Conservation (phyloP, 139 green algal genomes). For the Picochlorum sp. region DNA sequence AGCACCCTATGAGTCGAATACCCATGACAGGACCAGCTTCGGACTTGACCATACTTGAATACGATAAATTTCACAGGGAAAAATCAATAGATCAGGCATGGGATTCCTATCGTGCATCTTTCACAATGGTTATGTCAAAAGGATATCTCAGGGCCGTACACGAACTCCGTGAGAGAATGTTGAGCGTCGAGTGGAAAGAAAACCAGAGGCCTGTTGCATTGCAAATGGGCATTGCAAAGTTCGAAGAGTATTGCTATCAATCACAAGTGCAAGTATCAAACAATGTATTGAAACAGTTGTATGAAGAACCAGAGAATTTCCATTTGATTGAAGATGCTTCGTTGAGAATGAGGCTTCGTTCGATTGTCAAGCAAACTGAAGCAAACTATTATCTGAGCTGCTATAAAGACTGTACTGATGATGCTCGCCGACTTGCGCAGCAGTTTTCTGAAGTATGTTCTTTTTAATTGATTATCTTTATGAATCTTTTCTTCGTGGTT, state of each 20-base stretch:
- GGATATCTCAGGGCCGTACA: constrained; percentile 17
- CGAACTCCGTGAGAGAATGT: constrained; percentile 6
- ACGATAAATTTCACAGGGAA: too few species aligned
- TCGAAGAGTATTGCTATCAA: constrained; percentile 13
- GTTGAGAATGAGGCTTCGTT: constrained; percentile 11
- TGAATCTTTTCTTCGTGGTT: too few species aligned
- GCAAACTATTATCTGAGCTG: background rate
- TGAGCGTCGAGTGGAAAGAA: constrained; percentile 17
- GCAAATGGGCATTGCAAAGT: constrained; percentile 4
- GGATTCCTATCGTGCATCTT: constrained; percentile 9
- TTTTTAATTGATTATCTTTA: background rate
- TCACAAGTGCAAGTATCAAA: background rate
- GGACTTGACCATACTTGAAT: too few species aligned
- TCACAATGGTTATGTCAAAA: constrained; percentile 15
- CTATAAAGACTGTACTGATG: constrained; percentile 4
- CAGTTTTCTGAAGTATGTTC: constrained; percentile 20
- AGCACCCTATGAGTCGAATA: too few species aligned
- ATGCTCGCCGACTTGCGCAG: constrained; percentile 14
- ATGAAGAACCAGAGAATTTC: constrained; percentile 19
- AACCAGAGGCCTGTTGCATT: constrained; percentile 9
- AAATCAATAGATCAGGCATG: background rate
- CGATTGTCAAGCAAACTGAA: constrained; percentile 7
- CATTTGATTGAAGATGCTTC: constrained; percentile 3
- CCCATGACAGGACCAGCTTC: too few species aligned
- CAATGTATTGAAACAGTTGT: constrained; percentile 11